Evolutionary conservation across 306 rosid species (phyloP).

Genomic region (Cicer cuneatum): DNA sequence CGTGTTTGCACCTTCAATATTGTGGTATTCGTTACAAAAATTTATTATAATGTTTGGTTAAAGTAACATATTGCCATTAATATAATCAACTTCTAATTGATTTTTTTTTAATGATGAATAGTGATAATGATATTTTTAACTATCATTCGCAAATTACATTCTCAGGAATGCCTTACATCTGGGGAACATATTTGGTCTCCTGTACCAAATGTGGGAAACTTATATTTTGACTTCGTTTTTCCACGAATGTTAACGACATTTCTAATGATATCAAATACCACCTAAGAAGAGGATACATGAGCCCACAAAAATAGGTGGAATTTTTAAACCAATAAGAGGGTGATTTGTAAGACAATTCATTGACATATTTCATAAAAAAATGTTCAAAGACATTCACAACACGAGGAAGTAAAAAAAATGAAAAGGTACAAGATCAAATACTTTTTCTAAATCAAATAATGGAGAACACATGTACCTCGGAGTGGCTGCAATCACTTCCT

Average conservation of each 20-base stretch:
- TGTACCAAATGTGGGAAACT: background rate
- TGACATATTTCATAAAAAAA: constrained; percentile 22
- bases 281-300: constrained; percentile 1
- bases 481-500: constrained; percentile 80
- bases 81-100: background rate
- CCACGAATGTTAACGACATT: background rate
- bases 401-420: background rate
- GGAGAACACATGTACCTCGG: constrained; percentile 59
- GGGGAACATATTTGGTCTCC: constrained; percentile 1
- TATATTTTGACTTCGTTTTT: background rate
- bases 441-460: constrained; percentile 21
- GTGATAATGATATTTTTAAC: background rate
- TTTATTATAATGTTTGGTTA: background rate
- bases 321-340: background rate
- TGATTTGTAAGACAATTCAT: constrained; percentile 5
- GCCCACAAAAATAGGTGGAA: background rate
- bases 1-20: too few relatives aligned
- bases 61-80: background rate
- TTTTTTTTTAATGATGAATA: background rate
- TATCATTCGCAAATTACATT: background rate
- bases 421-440: constrained; percentile 16
- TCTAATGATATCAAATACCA: background rate
- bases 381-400: constrained; percentile 31
- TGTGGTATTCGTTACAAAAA: background rate
- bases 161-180: background rate